Evolutionary conservation across 768 basidiomycete genomes (phyloP).

Genomic region (Ramaria rubella): DNA sequence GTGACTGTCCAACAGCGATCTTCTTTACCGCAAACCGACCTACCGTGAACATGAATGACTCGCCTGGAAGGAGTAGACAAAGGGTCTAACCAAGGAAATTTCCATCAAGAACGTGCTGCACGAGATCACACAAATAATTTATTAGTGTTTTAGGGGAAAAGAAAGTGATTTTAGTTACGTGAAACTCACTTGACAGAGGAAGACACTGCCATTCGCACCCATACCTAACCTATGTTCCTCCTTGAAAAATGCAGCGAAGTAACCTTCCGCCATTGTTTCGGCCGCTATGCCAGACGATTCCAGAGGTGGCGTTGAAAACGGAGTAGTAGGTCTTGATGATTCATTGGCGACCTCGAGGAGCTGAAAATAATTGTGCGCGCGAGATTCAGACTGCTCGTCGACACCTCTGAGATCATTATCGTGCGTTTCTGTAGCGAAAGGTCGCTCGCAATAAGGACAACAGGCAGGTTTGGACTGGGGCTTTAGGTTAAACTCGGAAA

Average conservation of each 20-base stretch:
- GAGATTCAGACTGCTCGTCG: conserved; percentile 34
- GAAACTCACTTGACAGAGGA: conserved; percentile 66
- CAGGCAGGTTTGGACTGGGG: conserved; percentile 13
- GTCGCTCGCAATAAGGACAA: conserved; percentile 74
- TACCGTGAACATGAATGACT: conserved; percentile 17
- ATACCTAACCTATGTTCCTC: conserved; percentile 87
- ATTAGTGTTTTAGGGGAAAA: neutral
- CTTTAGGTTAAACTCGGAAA: conserved; percentile 12
- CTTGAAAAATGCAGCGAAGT: conserved; percentile 88
- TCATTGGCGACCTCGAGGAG: conserved; percentile 70
- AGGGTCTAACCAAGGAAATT: conserved; percentile 62
- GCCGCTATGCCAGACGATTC: conserved; percentile 41
- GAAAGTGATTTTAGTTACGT: neutral
- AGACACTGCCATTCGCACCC: conserved; percentile 93
- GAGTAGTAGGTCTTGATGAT: conserved; percentile 26
- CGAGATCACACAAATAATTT: conserved; percentile 7
- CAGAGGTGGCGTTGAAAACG: conserved; percentile 6
- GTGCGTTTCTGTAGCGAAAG: conserved; percentile 30
- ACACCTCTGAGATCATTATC: conserved; percentile 19
- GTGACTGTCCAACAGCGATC: conserved; percentile 89
- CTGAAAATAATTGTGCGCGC: conserved; percentile 76
- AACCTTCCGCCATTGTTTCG: conserved; percentile 82
- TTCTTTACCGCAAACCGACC: conserved; percentile 95
- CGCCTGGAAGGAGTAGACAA: neutral
- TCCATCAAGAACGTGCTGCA: conserved; percentile 78